Conservation (phyloP, 129 eudicot species). For the Rutidosis leptorrhynchoides region DNA sequence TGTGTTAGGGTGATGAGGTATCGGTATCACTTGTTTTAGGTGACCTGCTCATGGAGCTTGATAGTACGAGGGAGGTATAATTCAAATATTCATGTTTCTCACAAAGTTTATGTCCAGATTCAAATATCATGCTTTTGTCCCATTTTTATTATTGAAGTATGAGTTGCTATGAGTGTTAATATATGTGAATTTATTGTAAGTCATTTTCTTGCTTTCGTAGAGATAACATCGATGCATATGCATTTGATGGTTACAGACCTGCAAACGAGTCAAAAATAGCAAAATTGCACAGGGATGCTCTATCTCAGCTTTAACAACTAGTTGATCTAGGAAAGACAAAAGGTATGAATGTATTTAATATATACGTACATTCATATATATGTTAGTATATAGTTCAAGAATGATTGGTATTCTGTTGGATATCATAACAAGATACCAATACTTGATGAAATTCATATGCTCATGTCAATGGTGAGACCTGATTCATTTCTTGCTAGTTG, state of each 20-base stretch:
- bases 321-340: conserved; percentile 41
- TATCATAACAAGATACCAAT: conserved; percentile 43
- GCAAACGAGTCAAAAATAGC: conserved; percentile 47
- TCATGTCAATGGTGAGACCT: conserved; percentile 67
- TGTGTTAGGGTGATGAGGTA: too few relatives aligned
- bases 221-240: conserved; percentile 40
- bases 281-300: conserved; percentile 49
- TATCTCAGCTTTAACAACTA: conserved; percentile 39
- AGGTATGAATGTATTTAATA: conserved; percentile 33
- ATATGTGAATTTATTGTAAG: too few relatives aligned
- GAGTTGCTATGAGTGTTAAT: background rate
- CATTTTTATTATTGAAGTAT: background rate
- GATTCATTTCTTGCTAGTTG: background rate
- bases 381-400: background rate
- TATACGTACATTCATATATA: background rate
- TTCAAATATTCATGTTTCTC: too few relatives aligned
- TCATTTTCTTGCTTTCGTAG: too few relatives aligned
- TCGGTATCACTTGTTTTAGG: too few relatives aligned
- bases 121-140: too few relatives aligned
- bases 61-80: too few relatives aligned
- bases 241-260: conserved; percentile 35
- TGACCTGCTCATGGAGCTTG: too few relatives aligned
- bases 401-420: conserved; percentile 12
- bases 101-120: too few relatives aligned
- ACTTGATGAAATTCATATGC: conserved; percentile 59